A percentile compares a stretch with the other conserved stretches of the same genome.
These are phyloP conservation scores for Meripilus lineatus DNA, from an alignment of 1,284 basidiomycete genomes.

Conservation along the genomic window DNA sequence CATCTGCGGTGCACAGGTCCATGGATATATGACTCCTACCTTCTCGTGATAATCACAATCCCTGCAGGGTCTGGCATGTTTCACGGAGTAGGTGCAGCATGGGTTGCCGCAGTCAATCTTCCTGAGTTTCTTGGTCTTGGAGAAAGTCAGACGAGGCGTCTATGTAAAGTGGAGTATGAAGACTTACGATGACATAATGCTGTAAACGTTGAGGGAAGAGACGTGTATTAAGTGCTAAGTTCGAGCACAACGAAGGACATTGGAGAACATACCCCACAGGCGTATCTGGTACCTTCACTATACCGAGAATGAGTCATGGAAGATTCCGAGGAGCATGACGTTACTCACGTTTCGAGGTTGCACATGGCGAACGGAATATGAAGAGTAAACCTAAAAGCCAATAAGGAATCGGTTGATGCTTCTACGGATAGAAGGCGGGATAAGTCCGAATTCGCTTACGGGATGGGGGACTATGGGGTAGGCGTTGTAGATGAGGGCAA, in stretches of 20 bases:
- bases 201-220: conserved; percentile 23
- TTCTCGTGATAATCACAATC: conserved; percentile 52
- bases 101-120: conserved; percentile 59
- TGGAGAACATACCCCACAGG: conserved; percentile 58
- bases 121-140: conserved; percentile 50
- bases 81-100: conserved; percentile 53
- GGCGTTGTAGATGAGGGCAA: conserved; percentile 4
- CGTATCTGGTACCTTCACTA: conserved; percentile 73
- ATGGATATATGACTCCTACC: conserved; percentile 7
- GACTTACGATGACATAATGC: conserved; percentile 53
- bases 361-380: conserved; percentile 46
- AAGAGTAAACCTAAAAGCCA: conserved; percentile 5
- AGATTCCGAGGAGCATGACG: conserved; percentile 10
- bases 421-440: not conserved
- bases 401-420: not conserved
- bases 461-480: not conserved
- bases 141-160: conserved; percentile 14
- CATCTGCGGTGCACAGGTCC: not conserved
- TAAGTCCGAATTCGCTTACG: conserved; percentile 3
- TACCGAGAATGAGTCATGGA: conserved; percentile 17
- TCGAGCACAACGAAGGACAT: conserved; percentile 1
- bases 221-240: not conserved
- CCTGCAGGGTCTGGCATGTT: conserved; percentile 48
- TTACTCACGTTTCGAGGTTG: conserved; percentile 63
- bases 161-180: conserved; percentile 3